phyloP scores from a whole-genome alignment of 176 grass and related monocot species.

The Alopecurus myosuroides region DNA sequence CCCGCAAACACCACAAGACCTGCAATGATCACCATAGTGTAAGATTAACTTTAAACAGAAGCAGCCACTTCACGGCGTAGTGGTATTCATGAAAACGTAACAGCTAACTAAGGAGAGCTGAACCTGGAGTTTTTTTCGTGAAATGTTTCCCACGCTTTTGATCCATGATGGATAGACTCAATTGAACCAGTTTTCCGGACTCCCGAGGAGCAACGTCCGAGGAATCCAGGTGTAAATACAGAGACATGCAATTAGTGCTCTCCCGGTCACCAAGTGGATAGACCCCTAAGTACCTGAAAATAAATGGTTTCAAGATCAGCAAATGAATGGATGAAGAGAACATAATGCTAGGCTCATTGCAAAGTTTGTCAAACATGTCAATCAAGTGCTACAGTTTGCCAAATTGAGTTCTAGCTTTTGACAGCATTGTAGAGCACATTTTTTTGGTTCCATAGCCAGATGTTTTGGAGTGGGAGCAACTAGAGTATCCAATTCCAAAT shows the following conservation, averaged over 20 bases:
- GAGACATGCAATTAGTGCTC: neutral
- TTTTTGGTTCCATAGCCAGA: no score
- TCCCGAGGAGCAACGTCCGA: neutral
- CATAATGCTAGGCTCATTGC: neutral
- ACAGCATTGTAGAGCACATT: no score
- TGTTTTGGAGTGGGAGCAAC: no score
- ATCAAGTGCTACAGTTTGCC: no score
- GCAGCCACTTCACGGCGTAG: neutral
- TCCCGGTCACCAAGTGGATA: neutral
- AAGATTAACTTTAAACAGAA: neutral
- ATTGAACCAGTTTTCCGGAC: neutral
- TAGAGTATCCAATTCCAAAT: no score
- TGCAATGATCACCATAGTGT: neutral
- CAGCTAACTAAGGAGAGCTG: neutral
- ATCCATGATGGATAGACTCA: neutral
- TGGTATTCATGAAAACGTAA: neutral
- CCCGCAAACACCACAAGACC: neutral
- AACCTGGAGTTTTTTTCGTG: neutral
- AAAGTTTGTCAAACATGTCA: neutral
- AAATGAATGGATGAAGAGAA: neutral
- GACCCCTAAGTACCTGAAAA: neutral
- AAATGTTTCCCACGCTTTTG: neutral
- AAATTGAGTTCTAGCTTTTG: no score
- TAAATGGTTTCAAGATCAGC: neutral
- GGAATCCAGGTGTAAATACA: neutral